Evolutionary conservation across 176 grass and related monocot species (phyloP).

Genomic region (Phoenix dactylifera): DNA sequence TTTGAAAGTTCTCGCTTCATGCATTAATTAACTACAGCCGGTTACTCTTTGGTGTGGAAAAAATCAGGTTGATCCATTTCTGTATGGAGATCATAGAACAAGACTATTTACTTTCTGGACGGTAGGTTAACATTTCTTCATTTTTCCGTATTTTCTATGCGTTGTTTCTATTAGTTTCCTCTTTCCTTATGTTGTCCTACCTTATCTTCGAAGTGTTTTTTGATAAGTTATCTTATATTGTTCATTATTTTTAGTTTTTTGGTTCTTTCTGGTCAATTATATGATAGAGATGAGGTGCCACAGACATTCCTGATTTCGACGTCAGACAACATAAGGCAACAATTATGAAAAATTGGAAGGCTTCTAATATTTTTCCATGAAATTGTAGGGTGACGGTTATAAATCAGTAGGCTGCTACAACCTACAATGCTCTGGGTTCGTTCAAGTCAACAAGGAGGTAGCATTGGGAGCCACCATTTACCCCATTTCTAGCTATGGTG

Average conservation of each 20-base stretch:
- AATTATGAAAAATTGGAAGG: not conserved
- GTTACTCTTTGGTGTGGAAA: too few relatives aligned
- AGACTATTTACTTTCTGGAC: conserved; percentile 14
- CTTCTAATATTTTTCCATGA: not conserved
- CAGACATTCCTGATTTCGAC: too few relatives aligned
- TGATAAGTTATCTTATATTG: not conserved
- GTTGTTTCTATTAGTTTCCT: not conserved
- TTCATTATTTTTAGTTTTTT: not conserved
- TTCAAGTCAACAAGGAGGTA: conserved; percentile 11
- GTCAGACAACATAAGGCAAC: too few relatives aligned
- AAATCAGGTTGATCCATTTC: conserved; percentile 3
- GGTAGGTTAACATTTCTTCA: not conserved
- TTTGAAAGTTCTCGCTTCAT: too few relatives aligned
- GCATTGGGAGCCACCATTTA: conserved; percentile 9
- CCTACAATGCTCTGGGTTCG: conserved; percentile 7
- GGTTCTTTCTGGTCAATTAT: too few relatives aligned
- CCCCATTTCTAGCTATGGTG: conserved; percentile 5
- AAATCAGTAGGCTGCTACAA: conserved; percentile 12
- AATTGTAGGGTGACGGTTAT: conserved; percentile 6
- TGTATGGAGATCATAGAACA: conserved; percentile 14
- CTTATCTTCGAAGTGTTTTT: not conserved
- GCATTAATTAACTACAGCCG: too few relatives aligned
- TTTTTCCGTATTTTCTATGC: not conserved
- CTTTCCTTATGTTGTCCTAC: not conserved
- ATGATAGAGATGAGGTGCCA: too few relatives aligned